Conservation (phyloP, 495 filamentous ascomycete species). For the Penicillium malachiteum region DNA sequence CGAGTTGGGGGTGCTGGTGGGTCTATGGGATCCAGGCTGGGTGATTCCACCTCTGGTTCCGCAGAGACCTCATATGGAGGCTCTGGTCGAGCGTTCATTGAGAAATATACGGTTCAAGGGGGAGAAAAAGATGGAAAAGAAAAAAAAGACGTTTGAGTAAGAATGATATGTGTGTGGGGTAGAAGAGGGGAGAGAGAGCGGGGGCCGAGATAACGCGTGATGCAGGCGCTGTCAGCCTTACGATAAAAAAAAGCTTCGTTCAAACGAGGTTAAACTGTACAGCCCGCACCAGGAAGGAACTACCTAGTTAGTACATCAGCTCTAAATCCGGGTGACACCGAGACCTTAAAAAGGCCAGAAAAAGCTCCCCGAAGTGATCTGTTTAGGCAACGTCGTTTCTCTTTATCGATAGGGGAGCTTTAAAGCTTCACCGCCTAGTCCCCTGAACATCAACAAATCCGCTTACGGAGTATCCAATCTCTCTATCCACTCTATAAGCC, state of each 20-base stretch:
- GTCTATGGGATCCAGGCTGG: slow-evolving; percentile 1
- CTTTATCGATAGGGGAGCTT: slow-evolving; percentile 27
- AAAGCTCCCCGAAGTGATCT: not conserved
- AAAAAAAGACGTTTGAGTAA: not conserved
- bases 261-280: not conserved
- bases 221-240: slow-evolving; percentile 25
- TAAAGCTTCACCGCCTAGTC: slow-evolving; percentile 26
- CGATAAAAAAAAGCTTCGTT: slow-evolving; percentile 14
- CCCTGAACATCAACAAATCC: slow-evolving; percentile 30
- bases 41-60: slow-evolving; percentile 6
- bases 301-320: not conserved
- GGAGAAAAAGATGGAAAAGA: not conserved
- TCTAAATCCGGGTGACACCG: not conserved
- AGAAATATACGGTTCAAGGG: not conserved
- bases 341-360: not conserved
- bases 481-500: slow-evolving; percentile 12
- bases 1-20: slow-evolving; percentile 13
- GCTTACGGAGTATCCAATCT: not conserved
- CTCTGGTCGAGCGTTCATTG: slow-evolving; percentile 20
- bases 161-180: slow-evolving; percentile 24
- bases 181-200: slow-evolving; percentile 15
- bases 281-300: slow-evolving; percentile 6
- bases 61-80: slow-evolving; percentile 18
- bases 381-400: slow-evolving; percentile 19
- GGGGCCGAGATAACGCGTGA: slow-evolving; percentile 22